Conservation (phyloP, 345 rosid genomes). For the Physaria fendleri region DNA sequence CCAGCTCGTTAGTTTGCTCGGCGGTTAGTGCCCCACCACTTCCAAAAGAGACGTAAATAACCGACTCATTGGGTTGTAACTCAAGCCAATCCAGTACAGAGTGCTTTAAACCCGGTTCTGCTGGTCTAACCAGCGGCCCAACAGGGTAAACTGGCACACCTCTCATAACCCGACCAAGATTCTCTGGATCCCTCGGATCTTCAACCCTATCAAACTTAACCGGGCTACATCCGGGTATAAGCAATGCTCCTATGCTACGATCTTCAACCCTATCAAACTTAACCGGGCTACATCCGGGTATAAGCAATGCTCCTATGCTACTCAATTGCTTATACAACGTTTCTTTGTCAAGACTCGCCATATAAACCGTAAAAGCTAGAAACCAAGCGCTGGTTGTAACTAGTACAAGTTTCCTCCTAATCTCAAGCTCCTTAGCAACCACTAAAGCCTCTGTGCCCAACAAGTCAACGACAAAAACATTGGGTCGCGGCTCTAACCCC, state of each 20-base stretch:
- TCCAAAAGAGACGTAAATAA: constrained; percentile 43
- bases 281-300: constrained; percentile 53
- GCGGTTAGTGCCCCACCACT: constrained; percentile 39
- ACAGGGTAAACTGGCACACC: constrained; percentile 32
- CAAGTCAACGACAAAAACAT: constrained; percentile 41
- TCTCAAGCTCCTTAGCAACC: constrained; percentile 44
- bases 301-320: constrained; percentile 13
- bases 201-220: constrained; percentile 31
- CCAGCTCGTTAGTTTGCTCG: constrained; percentile 36
- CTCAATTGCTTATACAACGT: constrained; percentile 25
- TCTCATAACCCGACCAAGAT: constrained; percentile 16
- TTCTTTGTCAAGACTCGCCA: constrained; percentile 31
- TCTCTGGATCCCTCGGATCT: constrained; percentile 17
- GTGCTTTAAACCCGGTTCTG: constrained; percentile 9
- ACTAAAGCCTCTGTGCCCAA: constrained; percentile 46
- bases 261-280: constrained; percentile 27
- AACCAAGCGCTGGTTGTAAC: constrained; percentile 52
- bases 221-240: constrained; percentile 48
- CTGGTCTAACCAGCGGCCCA: constrained; percentile 32
- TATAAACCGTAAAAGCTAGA: constrained; percentile 41
- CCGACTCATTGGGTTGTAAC: constrained; percentile 32
- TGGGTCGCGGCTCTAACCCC: constrained; percentile 25
- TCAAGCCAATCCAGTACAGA: constrained; percentile 36
- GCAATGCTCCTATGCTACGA: constrained; percentile 17
- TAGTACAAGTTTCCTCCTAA: constrained; percentile 35